phyloP scores from a whole-genome alignment of 2,329 filamentous ascomycete genomes.

The Xylogone sp. region DNA sequence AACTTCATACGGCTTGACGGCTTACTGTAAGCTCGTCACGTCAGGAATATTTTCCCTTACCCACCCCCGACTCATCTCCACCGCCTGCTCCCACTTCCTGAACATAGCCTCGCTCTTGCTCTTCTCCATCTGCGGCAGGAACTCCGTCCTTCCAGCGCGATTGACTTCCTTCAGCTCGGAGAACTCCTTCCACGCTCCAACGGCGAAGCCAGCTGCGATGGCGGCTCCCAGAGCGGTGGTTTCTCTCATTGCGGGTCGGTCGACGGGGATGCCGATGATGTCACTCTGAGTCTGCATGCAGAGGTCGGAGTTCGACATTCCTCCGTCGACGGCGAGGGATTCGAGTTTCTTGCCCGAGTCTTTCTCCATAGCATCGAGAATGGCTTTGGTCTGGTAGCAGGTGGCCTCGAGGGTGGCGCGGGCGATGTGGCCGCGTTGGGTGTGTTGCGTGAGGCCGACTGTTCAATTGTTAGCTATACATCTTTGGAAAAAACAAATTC shows the following conservation, averaged over 20 bases:
- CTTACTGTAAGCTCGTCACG: no score
- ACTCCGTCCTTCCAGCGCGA: conserved; percentile 62
- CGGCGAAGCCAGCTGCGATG: conserved; percentile 77
- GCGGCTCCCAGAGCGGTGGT: conserved; percentile 79
- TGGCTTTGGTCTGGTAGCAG: conserved; percentile 72
- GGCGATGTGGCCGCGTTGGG: conserved; percentile 66
- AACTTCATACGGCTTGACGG: no score
- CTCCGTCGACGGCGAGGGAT: conserved; percentile 65
- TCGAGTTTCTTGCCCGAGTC: conserved; percentile 63
- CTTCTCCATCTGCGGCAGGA: conserved; percentile 61
- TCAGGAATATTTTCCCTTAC: conserved; percentile 29
- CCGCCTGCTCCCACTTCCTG: conserved; percentile 70
- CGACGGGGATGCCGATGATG: conserved; percentile 74
- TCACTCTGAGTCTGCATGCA: conserved; percentile 80
- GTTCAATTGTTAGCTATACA: background rate
- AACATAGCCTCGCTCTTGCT: conserved; percentile 61
- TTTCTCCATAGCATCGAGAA: conserved; percentile 68
- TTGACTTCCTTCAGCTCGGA: conserved; percentile 71
- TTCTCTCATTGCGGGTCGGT: conserved; percentile 77
- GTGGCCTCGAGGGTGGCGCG: conserved; percentile 69
- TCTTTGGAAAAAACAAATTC: conserved; percentile 7
- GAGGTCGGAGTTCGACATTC: conserved; percentile 68
- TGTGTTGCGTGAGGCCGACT: conserved; percentile 67
- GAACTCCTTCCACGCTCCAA: conserved; percentile 70
- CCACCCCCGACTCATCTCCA: conserved; percentile 78